These are phyloP conservation scores for Candida tallmaniae DNA, from an alignment of 805 yeast species.

Conservation along the genomic window DNA sequence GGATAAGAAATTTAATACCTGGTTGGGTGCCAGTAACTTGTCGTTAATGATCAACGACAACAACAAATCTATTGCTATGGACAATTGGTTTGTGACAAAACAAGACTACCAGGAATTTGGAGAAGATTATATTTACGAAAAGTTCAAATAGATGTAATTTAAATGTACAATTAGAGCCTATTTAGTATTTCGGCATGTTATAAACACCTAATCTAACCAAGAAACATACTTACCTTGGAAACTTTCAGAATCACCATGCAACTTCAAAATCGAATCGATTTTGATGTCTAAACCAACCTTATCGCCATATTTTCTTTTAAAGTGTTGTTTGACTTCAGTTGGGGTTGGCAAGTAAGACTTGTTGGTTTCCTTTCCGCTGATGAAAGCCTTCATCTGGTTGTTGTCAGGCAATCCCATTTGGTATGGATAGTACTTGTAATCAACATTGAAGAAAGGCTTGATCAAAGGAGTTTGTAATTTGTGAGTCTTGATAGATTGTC, in stretches of 20 bases:
- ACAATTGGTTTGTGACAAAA: conserved; percentile 53
- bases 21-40: conserved; percentile 73
- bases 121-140: conserved; percentile 33
- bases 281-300: conserved; percentile 61
- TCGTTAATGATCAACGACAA: conserved; percentile 55
- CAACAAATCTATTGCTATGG: conserved; percentile 32
- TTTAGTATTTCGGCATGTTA: background rate
- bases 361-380: conserved; percentile 65
- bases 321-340: conserved; percentile 62
- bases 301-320: conserved; percentile 44
- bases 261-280: conserved; percentile 52
- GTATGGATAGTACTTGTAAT: conserved; percentile 48
- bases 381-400: conserved; percentile 55
- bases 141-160: conserved; percentile 23
- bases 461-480: conserved; percentile 35
- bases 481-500: conserved; percentile 18
- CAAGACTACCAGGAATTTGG: conserved; percentile 67
- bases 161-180: conserved; percentile 8
- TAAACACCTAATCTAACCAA: conserved; percentile 26
- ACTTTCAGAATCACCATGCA: conserved; percentile 45
- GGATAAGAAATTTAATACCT: conserved; percentile 56
- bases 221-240: conserved; percentile 40
- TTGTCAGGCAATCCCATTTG: conserved; percentile 80
- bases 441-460: conserved; percentile 34
- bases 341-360: conserved; percentile 67